Percentiles rank a stretch among this genome's conserved stretches.
Evolutionary conservation across 345 rosid species (phyloP).

Genomic region (Noccaea bulbosa): DNA sequence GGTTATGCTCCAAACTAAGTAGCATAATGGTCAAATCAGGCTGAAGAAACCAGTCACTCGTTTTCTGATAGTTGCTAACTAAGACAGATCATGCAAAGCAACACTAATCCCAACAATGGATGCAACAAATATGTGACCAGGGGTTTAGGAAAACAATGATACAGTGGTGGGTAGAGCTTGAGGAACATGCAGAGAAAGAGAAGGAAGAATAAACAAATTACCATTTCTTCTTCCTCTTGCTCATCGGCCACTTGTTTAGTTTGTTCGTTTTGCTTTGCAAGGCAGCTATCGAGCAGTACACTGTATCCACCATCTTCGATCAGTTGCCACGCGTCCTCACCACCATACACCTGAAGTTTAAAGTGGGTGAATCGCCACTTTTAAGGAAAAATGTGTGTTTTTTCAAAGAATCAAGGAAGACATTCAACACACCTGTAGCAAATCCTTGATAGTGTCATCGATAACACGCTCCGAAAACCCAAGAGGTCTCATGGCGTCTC

Average conservation of each 20-base stretch:
- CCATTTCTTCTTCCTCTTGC: not conserved
- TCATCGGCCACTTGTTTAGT: not conserved
- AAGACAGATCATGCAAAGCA: not conserved
- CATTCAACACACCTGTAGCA: conserved; percentile 41
- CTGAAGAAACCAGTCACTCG: conserved; percentile 1
- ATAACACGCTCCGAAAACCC: conserved; percentile 42
- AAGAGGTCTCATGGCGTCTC: conserved; percentile 41
- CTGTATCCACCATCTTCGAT: conserved; percentile 46
- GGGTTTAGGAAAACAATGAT: not conserved
- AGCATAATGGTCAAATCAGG: not conserved
- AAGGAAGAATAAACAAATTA: too few relatives aligned
- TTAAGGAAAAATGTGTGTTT: not conserved
- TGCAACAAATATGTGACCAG: not conserved
- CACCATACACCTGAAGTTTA: conserved; percentile 45
- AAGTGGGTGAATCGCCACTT: not conserved
- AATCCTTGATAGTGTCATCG: conserved; percentile 32
- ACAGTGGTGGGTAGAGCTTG: too few relatives aligned
- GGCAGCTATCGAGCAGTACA: conserved; percentile 34
- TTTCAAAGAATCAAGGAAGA: not conserved
- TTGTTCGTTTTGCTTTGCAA: conserved; percentile 35
- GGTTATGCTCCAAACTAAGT: conserved; percentile 9
- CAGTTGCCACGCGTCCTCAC: conserved; percentile 44
- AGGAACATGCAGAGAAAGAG: too few relatives aligned
- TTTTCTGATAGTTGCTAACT: too few relatives aligned
- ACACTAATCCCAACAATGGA: not conserved